Evolutionary conservation across 768 basidiomycete species (phyloP).

Genomic region (Asterophora lycoperdoides): DNA sequence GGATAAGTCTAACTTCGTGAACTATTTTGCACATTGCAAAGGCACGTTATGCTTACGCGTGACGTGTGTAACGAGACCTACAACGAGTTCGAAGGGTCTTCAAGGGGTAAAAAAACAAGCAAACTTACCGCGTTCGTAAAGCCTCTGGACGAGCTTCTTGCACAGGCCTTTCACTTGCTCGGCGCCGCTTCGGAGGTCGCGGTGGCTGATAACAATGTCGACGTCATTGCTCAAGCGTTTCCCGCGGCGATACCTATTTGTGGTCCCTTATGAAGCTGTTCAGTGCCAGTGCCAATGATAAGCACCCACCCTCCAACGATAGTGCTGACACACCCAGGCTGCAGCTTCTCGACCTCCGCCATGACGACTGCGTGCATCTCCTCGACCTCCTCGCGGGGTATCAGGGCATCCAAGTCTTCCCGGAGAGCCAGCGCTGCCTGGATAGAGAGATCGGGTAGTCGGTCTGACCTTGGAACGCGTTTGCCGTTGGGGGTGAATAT

Average conservation of each 20-base stretch:
- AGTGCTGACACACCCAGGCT: constrained; percentile 66
- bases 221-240: constrained; percentile 81
- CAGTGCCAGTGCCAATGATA: too few relatives aligned
- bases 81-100: not conserved
- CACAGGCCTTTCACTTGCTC: constrained; percentile 59
- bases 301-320: constrained; percentile 74
- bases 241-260: constrained; percentile 73
- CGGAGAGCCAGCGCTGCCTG: constrained; percentile 57
- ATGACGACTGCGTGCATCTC: constrained; percentile 68
- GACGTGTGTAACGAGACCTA: constrained; percentile 77
- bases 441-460: constrained; percentile 38
- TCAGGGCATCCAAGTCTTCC: constrained; percentile 50
- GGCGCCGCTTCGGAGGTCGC: constrained; percentile 38
- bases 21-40: not conserved
- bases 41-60: constrained; percentile 56
- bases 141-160: constrained; percentile 49
- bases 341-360: constrained; percentile 57
- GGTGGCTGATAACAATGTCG: constrained; percentile 84
- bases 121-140: constrained; percentile 53
- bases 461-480: constrained; percentile 12
- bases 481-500: constrained; percentile 33
- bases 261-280: too few relatives aligned
- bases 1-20: constrained; percentile 44
- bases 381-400: constrained; percentile 73
- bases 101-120: not conserved